Percentiles rank a stretch among this genome's conserved stretches.
Evolutionary conservation across 225 moss, liverwort and hornwort genomes (phyloP).

Genomic region (Physcomitrium patens): DNA sequence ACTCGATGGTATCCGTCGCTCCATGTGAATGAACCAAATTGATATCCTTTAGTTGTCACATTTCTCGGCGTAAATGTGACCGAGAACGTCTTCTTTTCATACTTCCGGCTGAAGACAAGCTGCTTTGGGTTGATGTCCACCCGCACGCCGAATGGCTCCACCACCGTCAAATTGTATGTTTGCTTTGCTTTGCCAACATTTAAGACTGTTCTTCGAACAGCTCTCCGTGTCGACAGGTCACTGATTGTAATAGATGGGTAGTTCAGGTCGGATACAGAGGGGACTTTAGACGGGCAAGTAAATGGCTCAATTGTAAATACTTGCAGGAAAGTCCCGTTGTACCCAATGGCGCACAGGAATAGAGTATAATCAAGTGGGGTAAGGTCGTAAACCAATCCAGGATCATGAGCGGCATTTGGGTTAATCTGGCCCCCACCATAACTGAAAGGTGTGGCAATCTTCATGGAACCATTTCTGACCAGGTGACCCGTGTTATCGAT

Average conservation of each 20-base stretch:
- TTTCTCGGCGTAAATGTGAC: slow-evolving; percentile 36
- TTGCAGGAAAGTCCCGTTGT: slow-evolving; percentile 31
- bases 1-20: slow-evolving; percentile 57
- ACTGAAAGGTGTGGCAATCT: slow-evolving; percentile 43
- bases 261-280: slow-evolving; percentile 55
- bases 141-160: slow-evolving; percentile 36
- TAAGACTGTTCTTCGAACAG: slow-evolving; percentile 51
- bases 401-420: slow-evolving; percentile 51
- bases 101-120: slow-evolving; percentile 39
- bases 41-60: neutral
- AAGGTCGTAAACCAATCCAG: slow-evolving; percentile 67
- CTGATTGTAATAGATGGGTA: slow-evolving; percentile 66
- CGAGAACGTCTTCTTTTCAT: slow-evolving; percentile 38
- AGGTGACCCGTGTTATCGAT: slow-evolving; percentile 29
- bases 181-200: slow-evolving; percentile 56
- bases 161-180: slow-evolving; percentile 39
- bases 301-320: slow-evolving; percentile 31
- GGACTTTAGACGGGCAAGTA: slow-evolving; percentile 40
- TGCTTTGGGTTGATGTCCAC: slow-evolving; percentile 35
- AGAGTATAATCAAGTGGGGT: slow-evolving; percentile 40
- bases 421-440: slow-evolving; percentile 67
- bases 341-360: slow-evolving; percentile 62
- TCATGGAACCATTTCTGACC: slow-evolving; percentile 31
- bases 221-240: slow-evolving; percentile 26
- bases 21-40: slow-evolving; percentile 67